Conservation (phyloP, 176 grass and related monocot genomes). For the Echinochloa phyllopogon region DNA sequence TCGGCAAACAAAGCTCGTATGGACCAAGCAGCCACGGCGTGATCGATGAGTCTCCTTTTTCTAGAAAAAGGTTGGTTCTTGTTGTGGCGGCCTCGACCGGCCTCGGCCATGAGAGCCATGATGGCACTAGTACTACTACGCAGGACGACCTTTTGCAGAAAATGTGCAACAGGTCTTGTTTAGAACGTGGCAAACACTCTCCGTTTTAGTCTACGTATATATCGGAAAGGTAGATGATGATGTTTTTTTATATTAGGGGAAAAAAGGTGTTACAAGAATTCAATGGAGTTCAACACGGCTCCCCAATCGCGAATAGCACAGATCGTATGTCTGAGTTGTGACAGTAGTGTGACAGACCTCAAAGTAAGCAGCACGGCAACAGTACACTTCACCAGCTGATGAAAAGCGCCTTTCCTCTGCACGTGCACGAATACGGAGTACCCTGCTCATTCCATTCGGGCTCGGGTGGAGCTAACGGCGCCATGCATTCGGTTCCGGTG, state of each 20-base stretch:
- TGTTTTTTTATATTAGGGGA: too few relatives aligned
- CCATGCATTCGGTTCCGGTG: too few relatives aligned
- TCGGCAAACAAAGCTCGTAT: conserved; percentile 9
- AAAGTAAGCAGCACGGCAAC: background rate
- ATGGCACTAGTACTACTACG: background rate
- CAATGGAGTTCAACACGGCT: background rate
- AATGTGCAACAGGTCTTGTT: background rate
- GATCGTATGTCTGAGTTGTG: background rate
- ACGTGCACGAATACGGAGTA: too few relatives aligned
- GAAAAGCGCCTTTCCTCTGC: background rate
- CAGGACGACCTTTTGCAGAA: background rate
- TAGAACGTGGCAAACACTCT: background rate
- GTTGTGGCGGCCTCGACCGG: background rate
- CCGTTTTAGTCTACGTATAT: too few relatives aligned
- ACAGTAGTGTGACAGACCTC: background rate
- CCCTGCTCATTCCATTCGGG: background rate
- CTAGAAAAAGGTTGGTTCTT: background rate
- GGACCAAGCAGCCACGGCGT: background rate
- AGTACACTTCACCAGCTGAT: background rate
- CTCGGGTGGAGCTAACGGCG: background rate
- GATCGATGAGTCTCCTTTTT: background rate
- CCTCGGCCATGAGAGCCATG: background rate
- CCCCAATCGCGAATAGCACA: background rate
- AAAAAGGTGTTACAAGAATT: background rate
- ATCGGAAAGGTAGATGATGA: too few relatives aligned